Base-by-base conservation (phyloP, 2,329 filamentous ascomycete species). In the Malbranchea zuffiana region DNA sequence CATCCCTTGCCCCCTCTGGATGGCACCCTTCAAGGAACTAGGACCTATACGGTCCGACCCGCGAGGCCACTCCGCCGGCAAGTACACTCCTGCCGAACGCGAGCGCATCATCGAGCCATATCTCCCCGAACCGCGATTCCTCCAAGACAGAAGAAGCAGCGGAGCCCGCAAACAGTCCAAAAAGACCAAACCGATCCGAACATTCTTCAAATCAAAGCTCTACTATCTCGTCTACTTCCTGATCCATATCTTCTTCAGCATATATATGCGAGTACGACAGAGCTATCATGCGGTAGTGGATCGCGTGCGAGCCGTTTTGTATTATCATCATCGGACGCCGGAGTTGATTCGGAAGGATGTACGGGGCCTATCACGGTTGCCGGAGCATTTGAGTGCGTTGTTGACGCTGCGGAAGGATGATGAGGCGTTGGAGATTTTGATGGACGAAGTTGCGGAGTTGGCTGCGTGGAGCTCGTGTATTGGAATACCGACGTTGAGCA, bases 241-340 rank as follows among this genome's bases (percentile, higher is more conserved):
- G 25, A 63, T 66, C 23, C 85, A 94, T 53, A 72, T 80, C 44
- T 57, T 94, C 47, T 96, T 94, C 63, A 88, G 84, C 5, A 66
- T 96, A 46, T 92, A 90, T 58, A 80, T 95, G 47, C 81, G 86
- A 44, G 62, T 84, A 41, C 78, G 87, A 40, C 78, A 85, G 54
- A 75, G 77, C 38, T 90, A 85, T 63, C 80, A 88, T 57, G 74
- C 80, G 6, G 71, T 93, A 33, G 68, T 77, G 48, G 82, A 90
- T 56, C 78, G 82, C 42, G 66, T 88, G 45, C 74, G 85, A 36
- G 82, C 84, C 6, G 73, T 96, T 43, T 69, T 93, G 37, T 87
- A 88, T 59, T 90, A 98, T 65, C 92, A 98, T 63, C 90, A 98
- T 60, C 82, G 84, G 35, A 93, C 88, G 1, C 90, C 90, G 5